Conservation (phyloP, 805 yeast species). For the Candida wancherniae region DNA sequence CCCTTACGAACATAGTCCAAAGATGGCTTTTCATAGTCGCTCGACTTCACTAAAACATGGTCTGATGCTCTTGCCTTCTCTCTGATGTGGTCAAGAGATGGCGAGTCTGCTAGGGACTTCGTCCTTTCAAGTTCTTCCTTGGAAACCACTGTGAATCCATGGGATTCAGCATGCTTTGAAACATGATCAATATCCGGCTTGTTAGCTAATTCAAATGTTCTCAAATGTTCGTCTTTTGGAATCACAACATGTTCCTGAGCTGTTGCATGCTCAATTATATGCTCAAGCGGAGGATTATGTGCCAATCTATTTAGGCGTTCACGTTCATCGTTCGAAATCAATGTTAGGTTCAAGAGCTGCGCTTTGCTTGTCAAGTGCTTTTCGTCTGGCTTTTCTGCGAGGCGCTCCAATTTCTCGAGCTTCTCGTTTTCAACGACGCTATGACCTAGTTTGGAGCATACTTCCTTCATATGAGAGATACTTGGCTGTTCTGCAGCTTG, state of each 20-base stretch:
- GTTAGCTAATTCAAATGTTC: constrained; percentile 2
- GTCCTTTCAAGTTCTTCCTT: constrained; percentile 1
- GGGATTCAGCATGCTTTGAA: constrained; percentile 3
- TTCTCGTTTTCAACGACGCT: constrained; percentile 6
- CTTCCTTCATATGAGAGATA: constrained; percentile 13
- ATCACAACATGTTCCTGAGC: constrained; percentile 2
- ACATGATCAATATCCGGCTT: constrained; percentile 6
- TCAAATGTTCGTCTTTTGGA: background rate
- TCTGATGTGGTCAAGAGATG: constrained; percentile 2
- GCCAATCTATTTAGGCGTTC: constrained; percentile 12
- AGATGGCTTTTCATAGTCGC: constrained; percentile 6
- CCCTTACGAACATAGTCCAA: constrained; percentile 5
- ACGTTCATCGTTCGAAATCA: constrained; percentile 5
- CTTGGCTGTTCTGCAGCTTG: constrained; percentile 29
- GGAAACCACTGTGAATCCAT: constrained; percentile 6
- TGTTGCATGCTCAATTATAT: constrained; percentile 13
- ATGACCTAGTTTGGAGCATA: constrained; percentile 13
- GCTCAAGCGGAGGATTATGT: constrained; percentile 14
- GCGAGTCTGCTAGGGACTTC: constrained; percentile 1
- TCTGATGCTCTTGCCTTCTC: constrained; percentile 4
- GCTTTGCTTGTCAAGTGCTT: constrained; percentile 16
- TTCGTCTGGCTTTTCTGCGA: constrained; percentile 15
- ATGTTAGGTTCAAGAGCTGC: background rate
- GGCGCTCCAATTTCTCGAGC: constrained; percentile 9
- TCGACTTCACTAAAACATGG: constrained; percentile 3